A percentile compares a stretch with the other conserved stretches of the same genome.
Conservation (phyloP, 306 rosid genomes). For the Alnus rubra region DNA sequence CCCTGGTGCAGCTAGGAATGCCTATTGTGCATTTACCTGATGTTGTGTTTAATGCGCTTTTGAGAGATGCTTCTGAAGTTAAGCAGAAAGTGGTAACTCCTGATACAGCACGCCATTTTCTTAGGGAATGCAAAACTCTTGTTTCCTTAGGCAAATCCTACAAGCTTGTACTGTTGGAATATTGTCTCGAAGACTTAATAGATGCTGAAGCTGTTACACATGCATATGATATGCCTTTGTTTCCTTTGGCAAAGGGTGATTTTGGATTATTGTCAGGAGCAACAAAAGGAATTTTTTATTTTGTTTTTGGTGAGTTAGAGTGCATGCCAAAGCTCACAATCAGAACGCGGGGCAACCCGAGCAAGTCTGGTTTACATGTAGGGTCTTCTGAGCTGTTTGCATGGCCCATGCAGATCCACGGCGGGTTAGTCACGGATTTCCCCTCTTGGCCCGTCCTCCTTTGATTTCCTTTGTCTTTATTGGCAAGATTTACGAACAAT, state of each 20-base stretch:
- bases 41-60: constrained; percentile 63
- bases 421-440: too few species aligned
- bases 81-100: constrained; percentile 80
- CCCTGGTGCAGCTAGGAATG: constrained; percentile 77
- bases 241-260: constrained; percentile 91
- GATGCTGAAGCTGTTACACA: constrained; percentile 82
- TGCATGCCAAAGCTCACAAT: too few species aligned
- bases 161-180: constrained; percentile 87
- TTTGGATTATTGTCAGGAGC: constrained; percentile 68
- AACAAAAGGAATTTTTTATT: constrained; percentile 66
- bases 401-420: too few species aligned
- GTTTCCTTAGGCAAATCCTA: constrained; percentile 44
- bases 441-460: too few species aligned
- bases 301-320: constrained; percentile 80
- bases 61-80: constrained; percentile 53
- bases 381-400: too few species aligned
- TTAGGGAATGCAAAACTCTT: constrained; percentile 59
- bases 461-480: too few species aligned
- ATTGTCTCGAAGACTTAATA: constrained; percentile 90
- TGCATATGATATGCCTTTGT: constrained; percentile 67
- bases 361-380: too few species aligned
- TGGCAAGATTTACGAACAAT: too few species aligned
- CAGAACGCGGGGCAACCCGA: too few species aligned
- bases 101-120: constrained; percentile 71
- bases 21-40: constrained; percentile 79